Conservation (phyloP, 2,329 filamentous ascomycete species). For the Ceratocystis huliohia region DNA sequence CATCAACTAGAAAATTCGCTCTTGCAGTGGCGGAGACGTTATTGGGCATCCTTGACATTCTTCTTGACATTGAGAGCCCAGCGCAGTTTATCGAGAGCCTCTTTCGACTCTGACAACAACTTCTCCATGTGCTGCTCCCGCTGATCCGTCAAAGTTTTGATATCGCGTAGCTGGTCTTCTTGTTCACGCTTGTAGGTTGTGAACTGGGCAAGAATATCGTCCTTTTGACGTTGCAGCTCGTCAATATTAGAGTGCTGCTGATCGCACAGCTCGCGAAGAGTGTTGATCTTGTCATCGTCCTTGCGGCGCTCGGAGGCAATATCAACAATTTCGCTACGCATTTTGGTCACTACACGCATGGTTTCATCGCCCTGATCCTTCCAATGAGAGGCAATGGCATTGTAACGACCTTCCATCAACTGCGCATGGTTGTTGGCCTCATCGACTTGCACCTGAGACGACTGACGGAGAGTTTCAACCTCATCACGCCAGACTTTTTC, state of each 20-base stretch:
- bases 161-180: slow-evolving; percentile 45
- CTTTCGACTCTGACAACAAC: slow-evolving; percentile 44
- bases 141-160: slow-evolving; percentile 44
- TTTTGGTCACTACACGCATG: slow-evolving; percentile 37
- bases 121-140: slow-evolving; percentile 50
- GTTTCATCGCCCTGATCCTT: slow-evolving; percentile 53
- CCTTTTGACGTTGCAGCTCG: slow-evolving; percentile 47
- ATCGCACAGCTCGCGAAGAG: slow-evolving; percentile 55
- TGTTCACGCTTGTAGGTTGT: slow-evolving; percentile 52
- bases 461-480: slow-evolving; percentile 48
- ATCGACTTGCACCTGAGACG: slow-evolving; percentile 51
- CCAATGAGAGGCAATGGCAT: slow-evolving; percentile 53
- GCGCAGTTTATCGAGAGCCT: slow-evolving; percentile 53
- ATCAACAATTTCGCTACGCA: slow-evolving; percentile 41
- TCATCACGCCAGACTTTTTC: slow-evolving; percentile 51
- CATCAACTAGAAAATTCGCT: no score
- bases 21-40: slow-evolving; percentile 22
- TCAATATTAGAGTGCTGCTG: slow-evolving; percentile 59
- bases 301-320: slow-evolving; percentile 43
- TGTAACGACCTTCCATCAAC: slow-evolving; percentile 58
- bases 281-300: slow-evolving; percentile 51
- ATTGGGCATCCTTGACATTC: slow-evolving; percentile 44
- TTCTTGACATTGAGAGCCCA: slow-evolving; percentile 61
- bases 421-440: slow-evolving; percentile 51
- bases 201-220: slow-evolving; percentile 47